These are phyloP conservation scores for Flaveria robusta DNA, from an alignment of 129 eudicot species.

Conservation along the genomic window DNA sequence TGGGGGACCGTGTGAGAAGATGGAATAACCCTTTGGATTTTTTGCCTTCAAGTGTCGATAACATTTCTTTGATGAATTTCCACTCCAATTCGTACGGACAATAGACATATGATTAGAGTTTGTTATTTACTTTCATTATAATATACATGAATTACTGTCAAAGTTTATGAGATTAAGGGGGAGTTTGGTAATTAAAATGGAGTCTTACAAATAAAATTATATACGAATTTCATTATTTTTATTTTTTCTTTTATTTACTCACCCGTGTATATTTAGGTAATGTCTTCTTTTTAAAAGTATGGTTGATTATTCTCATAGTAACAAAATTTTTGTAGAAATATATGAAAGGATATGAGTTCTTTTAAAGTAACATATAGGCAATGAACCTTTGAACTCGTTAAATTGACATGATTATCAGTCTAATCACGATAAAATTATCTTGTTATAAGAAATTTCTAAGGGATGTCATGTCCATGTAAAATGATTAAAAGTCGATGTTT, in stretches of 20 bases:
- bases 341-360: no score
- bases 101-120: conserved; percentile 9
- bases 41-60: conserved; percentile 73
- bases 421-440: no score
- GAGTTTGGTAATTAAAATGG: not conserved
- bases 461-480: no score
- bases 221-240: not conserved
- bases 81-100: conserved; percentile 48
- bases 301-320: no score
- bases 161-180: not conserved
- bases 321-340: no score
- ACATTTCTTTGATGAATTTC: conserved; percentile 60
- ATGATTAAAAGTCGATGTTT: no score
- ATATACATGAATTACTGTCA: not conserved
- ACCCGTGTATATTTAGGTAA: no score
- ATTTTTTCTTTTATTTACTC: not conserved
- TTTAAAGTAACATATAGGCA: no score
- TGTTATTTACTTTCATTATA: not conserved
- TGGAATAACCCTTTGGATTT: conserved; percentile 93
- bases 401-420: no score
- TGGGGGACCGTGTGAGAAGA: conserved; percentile 42
- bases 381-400: no score
- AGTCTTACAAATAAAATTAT: not conserved
- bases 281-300: no score
- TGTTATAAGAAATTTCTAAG: no score